These are phyloP conservation scores for Auxenochlorella pyrenoidosa DNA, from an alignment of 139 green algal species.

Conservation along the genomic window DNA sequence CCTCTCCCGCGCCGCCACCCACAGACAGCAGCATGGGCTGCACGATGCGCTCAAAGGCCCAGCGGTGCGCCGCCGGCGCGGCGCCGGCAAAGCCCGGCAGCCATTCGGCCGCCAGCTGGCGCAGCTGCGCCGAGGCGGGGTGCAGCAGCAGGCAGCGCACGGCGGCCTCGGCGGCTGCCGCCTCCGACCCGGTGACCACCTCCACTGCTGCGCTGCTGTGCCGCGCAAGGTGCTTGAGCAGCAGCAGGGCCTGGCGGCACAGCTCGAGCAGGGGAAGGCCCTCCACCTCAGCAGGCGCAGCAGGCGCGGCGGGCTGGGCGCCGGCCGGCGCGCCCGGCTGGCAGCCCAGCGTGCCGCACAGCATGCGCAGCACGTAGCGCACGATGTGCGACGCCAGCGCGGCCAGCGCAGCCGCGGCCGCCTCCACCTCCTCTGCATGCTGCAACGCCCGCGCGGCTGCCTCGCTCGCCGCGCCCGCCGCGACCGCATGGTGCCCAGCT, in stretches of 20 bases:
- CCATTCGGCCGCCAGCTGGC: slow-evolving; percentile 14
- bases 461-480: background rate
- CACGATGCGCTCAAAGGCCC: slow-evolving; percentile 30
- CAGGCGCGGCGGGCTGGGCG: background rate
- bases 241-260: slow-evolving; percentile 14
- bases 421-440: background rate
- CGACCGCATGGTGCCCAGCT: background rate
- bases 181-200: background rate
- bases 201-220: slow-evolving; percentile 11
- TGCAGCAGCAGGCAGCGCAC: slow-evolving; percentile 30
- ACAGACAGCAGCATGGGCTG: slow-evolving; percentile 34
- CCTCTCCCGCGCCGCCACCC: slow-evolving; percentile 32
- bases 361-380: slow-evolving; percentile 38
- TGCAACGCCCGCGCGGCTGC: background rate
- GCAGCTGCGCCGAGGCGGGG: background rate
- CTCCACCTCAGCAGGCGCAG: background rate
- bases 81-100: slow-evolving; percentile 6
- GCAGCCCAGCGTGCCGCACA: slow-evolving; percentile 28
- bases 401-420: slow-evolving; percentile 3
- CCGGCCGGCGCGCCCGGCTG: background rate
- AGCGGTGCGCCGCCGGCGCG: slow-evolving; percentile 12
- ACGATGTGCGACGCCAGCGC: background rate
- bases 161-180: slow-evolving; percentile 14
- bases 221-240: slow-evolving; percentile 38
- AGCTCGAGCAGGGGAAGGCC: slow-evolving; percentile 21